Conservation (phyloP, 2,329 filamentous ascomycete genomes). For the Pseudocercospora macadamiae region DNA sequence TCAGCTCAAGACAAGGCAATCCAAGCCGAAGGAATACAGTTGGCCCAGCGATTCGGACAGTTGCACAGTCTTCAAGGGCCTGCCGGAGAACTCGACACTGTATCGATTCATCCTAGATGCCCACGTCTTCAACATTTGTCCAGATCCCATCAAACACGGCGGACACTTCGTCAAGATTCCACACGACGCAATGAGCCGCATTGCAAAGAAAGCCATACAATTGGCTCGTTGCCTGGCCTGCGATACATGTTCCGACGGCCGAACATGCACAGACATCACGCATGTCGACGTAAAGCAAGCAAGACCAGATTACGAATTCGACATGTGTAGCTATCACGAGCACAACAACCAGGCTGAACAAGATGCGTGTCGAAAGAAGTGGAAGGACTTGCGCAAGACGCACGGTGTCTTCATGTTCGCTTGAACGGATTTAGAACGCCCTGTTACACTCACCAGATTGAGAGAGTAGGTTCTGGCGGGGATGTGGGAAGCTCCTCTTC, state of each 20-base stretch:
- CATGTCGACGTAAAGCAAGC: not conserved
- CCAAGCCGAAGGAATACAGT: not conserved
- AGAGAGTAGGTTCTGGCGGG: too few species aligned
- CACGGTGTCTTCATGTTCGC: too few species aligned
- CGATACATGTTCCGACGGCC: too few species aligned
- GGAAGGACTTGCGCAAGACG: not conserved
- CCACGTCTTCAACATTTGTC: not conserved
- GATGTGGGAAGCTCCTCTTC: too few species aligned
- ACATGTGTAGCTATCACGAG: not conserved
- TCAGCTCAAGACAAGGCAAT: not conserved
- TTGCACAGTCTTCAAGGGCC: not conserved
- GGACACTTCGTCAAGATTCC: not conserved
- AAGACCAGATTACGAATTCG: not conserved
- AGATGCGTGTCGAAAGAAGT: not conserved
- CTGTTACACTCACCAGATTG: too few species aligned
- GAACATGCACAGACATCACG: too few species aligned
- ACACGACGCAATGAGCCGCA: not conserved
- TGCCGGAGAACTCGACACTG: not conserved
- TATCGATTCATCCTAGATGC: not conserved
- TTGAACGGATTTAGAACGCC: too few species aligned
- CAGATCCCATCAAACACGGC: not conserved
- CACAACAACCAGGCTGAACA: not conserved
- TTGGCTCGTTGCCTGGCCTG: too few species aligned
- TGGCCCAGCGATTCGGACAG: not conserved
- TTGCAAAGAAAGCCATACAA: not conserved